These are phyloP conservation scores for Phytophthora ohioensis DNA, from an alignment of 352 stramenopile genomes.

Conservation along the genomic window DNA sequence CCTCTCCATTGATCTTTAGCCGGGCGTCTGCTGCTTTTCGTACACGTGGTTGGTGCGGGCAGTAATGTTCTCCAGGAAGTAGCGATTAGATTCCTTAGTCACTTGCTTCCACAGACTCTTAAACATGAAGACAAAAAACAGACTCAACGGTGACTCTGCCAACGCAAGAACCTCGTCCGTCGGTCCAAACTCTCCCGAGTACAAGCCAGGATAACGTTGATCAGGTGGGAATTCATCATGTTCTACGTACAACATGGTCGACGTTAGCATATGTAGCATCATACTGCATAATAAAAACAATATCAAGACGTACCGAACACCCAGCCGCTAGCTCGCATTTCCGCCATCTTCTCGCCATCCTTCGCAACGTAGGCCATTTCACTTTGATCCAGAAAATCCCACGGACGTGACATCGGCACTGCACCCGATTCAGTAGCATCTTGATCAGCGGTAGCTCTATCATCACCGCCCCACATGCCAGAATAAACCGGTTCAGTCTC, in stretches of 20 bases:
- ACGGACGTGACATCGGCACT: too few species aligned
- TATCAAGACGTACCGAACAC: conserved; percentile 5
- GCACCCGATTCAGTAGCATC: too few species aligned
- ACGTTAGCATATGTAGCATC: too few species aligned
- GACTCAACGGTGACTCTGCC: conserved; percentile 5
- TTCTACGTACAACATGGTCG: too few species aligned
- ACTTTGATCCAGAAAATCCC: too few species aligned
- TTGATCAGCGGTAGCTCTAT: too few species aligned
- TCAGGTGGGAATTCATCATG: too few species aligned
- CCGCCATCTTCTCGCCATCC: background rate
- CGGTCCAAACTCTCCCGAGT: conserved; percentile 1
- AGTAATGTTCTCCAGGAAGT: background rate
- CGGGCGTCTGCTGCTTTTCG: background rate
- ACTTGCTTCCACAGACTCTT: too few species aligned
- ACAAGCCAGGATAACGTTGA: background rate
- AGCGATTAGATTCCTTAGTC: background rate
- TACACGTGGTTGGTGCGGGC: too few species aligned
- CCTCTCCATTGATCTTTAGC: background rate
- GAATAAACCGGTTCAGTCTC: too few species aligned
- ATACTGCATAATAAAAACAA: background rate
- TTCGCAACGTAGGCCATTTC: background rate
- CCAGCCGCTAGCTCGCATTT: conserved; percentile 6
- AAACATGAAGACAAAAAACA: conserved; percentile 9
- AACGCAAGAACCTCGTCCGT: background rate
- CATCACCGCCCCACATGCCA: too few species aligned